phyloP scores from a whole-genome alignment of 345 rosid species.

The Nasturtium officinale region DNA sequence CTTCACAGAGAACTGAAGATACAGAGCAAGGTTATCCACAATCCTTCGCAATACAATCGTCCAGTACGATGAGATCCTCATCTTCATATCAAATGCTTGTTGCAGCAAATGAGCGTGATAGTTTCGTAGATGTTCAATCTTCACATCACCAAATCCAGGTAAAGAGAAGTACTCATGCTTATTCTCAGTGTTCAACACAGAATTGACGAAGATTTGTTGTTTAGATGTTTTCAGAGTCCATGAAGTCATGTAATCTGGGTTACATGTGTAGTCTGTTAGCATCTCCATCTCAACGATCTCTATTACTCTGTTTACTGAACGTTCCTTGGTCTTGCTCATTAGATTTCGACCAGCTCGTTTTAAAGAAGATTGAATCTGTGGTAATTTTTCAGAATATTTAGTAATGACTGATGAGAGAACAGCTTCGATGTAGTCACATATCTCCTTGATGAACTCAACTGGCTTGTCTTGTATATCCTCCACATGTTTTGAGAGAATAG shows the following conservation, averaged over 20 bases:
- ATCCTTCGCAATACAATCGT: conserved; percentile 35
- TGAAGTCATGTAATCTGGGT: conserved; percentile 15
- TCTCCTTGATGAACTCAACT: background rate
- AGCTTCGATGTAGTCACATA: conserved; percentile 9
- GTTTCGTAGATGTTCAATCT: conserved; percentile 8
- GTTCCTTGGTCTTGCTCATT: background rate
- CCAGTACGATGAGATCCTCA: conserved; percentile 43
- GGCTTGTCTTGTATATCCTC: no score
- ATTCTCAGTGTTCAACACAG: no score
- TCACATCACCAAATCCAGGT: background rate
- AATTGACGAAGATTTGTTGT: background rate
- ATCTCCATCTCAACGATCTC: no score
- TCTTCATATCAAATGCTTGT: conserved; percentile 35
- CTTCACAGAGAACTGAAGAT: conserved; percentile 27
- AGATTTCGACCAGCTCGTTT: conserved; percentile 17
- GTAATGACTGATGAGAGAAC: background rate
- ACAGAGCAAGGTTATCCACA: conserved; percentile 39
- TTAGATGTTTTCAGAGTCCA: background rate
- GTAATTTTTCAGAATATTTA: conserved; percentile 11
- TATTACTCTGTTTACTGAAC: background rate
- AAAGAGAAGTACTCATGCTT: no score
- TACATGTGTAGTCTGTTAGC: conserved; percentile 25
- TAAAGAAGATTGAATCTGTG: conserved; percentile 8
- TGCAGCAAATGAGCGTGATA: background rate
- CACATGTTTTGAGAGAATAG: no score